phyloP scores from a whole-genome alignment of 2,329 filamentous ascomycete species.

The Thelonectria olida region DNA sequence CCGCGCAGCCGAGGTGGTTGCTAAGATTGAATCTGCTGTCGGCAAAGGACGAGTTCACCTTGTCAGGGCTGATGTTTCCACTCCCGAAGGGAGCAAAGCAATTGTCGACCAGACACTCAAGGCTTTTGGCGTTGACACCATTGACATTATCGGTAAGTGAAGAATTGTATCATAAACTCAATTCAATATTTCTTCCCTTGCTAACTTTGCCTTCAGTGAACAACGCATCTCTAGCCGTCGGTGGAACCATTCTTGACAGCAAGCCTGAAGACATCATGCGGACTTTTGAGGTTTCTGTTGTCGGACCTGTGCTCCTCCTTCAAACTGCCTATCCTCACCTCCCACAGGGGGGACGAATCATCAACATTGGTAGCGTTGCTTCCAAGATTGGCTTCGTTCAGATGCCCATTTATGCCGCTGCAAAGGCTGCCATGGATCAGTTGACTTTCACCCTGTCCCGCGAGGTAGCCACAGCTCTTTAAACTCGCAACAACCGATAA shows the following conservation, averaged over 20 bases:
- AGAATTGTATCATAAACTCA: not conserved
- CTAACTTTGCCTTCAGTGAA: conserved; percentile 39
- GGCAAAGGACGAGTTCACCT: conserved; percentile 25
- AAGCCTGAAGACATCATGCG: conserved; percentile 37
- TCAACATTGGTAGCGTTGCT: conserved; percentile 35
- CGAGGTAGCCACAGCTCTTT: conserved; percentile 34
- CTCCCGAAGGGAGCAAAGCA: conserved; percentile 38
- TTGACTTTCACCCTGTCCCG: conserved; percentile 43
- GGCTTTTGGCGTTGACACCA: conserved; percentile 42
- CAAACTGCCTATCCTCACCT: conserved; percentile 47
- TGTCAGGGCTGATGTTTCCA: conserved; percentile 44
- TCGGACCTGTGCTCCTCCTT: conserved; percentile 42
- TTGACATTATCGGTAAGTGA: conserved; percentile 44
- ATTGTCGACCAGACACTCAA: conserved; percentile 45
- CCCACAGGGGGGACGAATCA: conserved; percentile 36
- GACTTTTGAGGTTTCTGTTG: conserved; percentile 44
- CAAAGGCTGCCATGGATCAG: conserved; percentile 46
- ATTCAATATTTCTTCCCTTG: not conserved
- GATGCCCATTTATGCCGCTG: conserved; percentile 21
- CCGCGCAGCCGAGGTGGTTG: conserved; percentile 42
- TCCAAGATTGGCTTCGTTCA: conserved; percentile 20
- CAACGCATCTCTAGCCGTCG: conserved; percentile 39
- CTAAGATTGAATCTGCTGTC: conserved; percentile 19
- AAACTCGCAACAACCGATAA: rapidly evolving
- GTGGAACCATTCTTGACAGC: conserved; percentile 29